Evolutionary conservation across 345 rosid species (phyloP), one percentile per base, ranked within the genome.

Genomic region (Ceriops decandra): DNA sequence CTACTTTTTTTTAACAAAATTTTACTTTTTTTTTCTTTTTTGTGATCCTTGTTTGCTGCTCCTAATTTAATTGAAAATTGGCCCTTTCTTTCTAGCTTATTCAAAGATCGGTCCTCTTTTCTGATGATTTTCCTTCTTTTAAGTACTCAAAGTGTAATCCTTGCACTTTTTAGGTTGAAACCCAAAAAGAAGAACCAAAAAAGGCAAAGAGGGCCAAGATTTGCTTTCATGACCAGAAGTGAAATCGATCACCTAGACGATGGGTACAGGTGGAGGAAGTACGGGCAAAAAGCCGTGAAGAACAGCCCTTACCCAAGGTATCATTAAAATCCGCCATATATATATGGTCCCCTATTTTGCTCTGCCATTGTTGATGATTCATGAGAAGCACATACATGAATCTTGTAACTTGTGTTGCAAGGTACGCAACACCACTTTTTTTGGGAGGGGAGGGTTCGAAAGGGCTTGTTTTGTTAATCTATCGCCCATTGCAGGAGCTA

Each of bases 291-390:
- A 79, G 97, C 99, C 63, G 99, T 95, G 58, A 95, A 92, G 67
- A 90, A 95, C 74, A 95, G 99, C 81, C 99, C 98, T 62, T 87
- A 81, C 75, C 99, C 99, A 64, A 90, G 99, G 99, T 95, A 80
- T 33, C 11, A 53, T 24, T 6, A 7, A 28, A n/a, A 35, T 20
- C 5, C 5, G 15, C 51, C 49, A 42, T 38, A 38, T 38, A 42
- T 42, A 58, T 68, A 47, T 30, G 47, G 27, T 63, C 66, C 60
- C 19, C 60, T 10, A 36, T 6, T 6, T 36, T 28, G 19, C 7
- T 35, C 59, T 33, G 49, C 30, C 42, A 13, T 22, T 16, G 1
- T 20, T 19, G 5, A 20, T 20, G 6, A 42, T 53, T 21, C 32
- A 56, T 15, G 6, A 27, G 27, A 21, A 24, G 26, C 7, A 5